Evolutionary conservation across 225 moss, liverwort and hornwort species (phyloP).

Genomic region (Ulota crispa): DNA sequence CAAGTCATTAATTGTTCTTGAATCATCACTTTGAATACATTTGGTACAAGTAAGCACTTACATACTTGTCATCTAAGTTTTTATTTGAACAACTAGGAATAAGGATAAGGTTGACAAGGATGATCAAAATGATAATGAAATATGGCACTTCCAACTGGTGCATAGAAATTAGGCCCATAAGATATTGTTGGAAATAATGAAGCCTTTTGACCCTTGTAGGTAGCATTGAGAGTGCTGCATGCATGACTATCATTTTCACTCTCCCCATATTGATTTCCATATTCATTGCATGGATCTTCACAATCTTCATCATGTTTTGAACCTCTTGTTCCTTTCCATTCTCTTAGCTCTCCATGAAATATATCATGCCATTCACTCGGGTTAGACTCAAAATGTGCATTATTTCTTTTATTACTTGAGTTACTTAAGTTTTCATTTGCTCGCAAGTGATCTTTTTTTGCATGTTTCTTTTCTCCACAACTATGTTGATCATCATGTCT

Average conservation of each 20-base stretch:
- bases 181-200: conserved; percentile 26
- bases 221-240: not conserved
- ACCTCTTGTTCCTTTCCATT: conserved; percentile 20
- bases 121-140: conserved; percentile 20
- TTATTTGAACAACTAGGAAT: not conserved
- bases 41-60: too few relatives aligned
- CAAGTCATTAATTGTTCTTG: too few relatives aligned
- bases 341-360: conserved; percentile 16
- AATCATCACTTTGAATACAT: too few relatives aligned
- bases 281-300: not conserved
- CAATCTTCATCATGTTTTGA: not conserved
- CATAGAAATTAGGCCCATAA: conserved; percentile 29
- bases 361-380: conserved; percentile 9
- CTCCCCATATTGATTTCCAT: not conserved
- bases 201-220: conserved; percentile 13
- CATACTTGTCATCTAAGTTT: not conserved
- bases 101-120: not conserved
- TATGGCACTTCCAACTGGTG: not conserved
- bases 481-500: conserved; percentile 15
- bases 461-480: conserved; percentile 10
- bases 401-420: not conserved
- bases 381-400: not conserved
- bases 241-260: not conserved
- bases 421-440: not conserved
- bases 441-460: not conserved